Evolutionary conservation across 1,284 basidiomycete species (phyloP).

Genomic region (Malassezia restricta): DNA sequence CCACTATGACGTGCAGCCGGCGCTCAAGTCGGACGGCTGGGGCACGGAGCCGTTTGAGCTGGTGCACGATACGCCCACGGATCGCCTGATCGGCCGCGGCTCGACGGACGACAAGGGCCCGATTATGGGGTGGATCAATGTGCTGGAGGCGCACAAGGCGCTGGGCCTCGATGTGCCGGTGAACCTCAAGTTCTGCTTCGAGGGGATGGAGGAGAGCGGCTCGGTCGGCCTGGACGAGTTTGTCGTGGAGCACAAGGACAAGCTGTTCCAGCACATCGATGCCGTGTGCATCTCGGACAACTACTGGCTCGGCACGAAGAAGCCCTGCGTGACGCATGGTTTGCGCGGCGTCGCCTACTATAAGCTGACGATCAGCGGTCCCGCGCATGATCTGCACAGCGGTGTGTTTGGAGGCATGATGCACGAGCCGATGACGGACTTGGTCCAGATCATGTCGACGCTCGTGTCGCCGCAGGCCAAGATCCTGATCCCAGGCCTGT

Average conservation of each 20-base stretch:
- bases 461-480: constrained; percentile 71
- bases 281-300: constrained; percentile 71
- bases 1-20: constrained; percentile 49
- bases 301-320: constrained; percentile 47
- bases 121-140: constrained; percentile 78
- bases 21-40: constrained; percentile 63
- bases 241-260: constrained; percentile 65
- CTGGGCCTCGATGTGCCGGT: constrained; percentile 70
- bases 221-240: constrained; percentile 85
- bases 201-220: constrained; percentile 94
- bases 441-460: constrained; percentile 54
- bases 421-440: constrained; percentile 55
- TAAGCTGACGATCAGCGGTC: constrained; percentile 70
- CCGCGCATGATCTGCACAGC: constrained; percentile 80
- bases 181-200: constrained; percentile 86
- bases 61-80: constrained; percentile 57
- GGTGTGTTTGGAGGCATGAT: constrained; percentile 50
- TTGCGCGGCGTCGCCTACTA: constrained; percentile 77
- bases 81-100: constrained; percentile 67
- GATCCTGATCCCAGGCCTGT: constrained; percentile 81
- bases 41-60: constrained; percentile 78
- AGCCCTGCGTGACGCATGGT: constrained; percentile 47
- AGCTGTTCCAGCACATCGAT: constrained; percentile 81
- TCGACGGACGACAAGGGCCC: constrained; percentile 45
- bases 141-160: constrained; percentile 71